A percentile compares a stretch with the other conserved stretches of the same genome.
These are phyloP conservation scores for Zizania palustris DNA, from an alignment of 202 grass and related monocot species.

Conservation along the genomic window DNA sequence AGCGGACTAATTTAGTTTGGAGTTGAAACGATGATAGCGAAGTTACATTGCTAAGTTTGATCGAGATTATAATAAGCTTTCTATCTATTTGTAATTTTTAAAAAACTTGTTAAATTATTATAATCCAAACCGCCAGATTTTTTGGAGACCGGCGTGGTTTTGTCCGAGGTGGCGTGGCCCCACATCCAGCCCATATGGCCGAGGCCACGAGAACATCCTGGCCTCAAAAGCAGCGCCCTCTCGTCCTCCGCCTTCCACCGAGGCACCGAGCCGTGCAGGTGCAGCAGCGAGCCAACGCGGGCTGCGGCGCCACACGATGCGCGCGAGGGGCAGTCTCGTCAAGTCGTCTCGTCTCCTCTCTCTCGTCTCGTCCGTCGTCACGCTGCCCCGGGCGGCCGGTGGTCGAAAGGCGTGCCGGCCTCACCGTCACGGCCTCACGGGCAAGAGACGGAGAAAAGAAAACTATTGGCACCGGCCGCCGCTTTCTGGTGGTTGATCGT, in stretches of 20 bases:
- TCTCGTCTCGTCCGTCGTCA: not conserved
- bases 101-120: no score
- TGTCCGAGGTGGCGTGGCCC: constrained; percentile 22
- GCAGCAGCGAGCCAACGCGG: not conserved
- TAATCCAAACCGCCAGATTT: no score
- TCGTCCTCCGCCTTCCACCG: not conserved
- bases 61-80: no score
- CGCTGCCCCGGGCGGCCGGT: constrained; percentile 24
- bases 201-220: constrained; percentile 22
- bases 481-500: not conserved
- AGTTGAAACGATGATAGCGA: not conserved
- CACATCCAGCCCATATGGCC: constrained; percentile 31
- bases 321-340: constrained; percentile 53
- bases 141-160: not conserved
- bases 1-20: not conserved
- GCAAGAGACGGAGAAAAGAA: not conserved
- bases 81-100: no score
- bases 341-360: not conserved
- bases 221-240: constrained; percentile 38
- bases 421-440: constrained; percentile 39
- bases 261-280: not conserved
- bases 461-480: not conserved
- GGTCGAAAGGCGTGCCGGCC: constrained; percentile 48
- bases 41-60: no score
- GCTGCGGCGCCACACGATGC: constrained; percentile 4